Conservation (phyloP, 495 filamentous ascomycete genomes). For the Zalerion maritima region DNA sequence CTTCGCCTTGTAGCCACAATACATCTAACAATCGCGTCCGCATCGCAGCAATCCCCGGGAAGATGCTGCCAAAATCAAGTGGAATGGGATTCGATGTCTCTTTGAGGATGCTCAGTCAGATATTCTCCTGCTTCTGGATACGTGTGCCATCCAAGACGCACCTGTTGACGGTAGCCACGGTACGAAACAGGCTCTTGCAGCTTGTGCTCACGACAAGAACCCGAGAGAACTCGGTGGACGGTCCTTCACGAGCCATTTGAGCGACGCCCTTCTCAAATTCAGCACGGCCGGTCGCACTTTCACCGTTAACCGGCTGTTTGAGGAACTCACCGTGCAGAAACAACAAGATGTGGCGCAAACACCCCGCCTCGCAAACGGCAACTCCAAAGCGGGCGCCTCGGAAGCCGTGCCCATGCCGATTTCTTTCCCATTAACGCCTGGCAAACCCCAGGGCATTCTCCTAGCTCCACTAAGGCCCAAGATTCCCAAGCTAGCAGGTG, state of each 20-base stretch:
- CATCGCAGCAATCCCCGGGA: constrained; percentile 23
- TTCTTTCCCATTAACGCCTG: constrained; percentile 32
- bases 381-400: constrained; percentile 16
- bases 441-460: constrained; percentile 30
- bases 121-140: constrained; percentile 33
- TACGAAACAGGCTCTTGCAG: constrained; percentile 40
- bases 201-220: constrained; percentile 33
- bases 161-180: constrained; percentile 27
- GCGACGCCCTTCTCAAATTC: constrained; percentile 32
- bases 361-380: constrained; percentile 26
- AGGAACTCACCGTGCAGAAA: constrained; percentile 29
- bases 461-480: constrained; percentile 27
- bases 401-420: constrained; percentile 27
- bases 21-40: constrained; percentile 4
- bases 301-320: constrained; percentile 31
- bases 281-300: constrained; percentile 32
- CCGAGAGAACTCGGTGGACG: constrained; percentile 25
- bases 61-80: constrained; percentile 29
- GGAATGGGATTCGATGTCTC: constrained; percentile 33
- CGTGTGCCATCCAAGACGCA: constrained; percentile 28
- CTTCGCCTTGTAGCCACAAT: not conserved
- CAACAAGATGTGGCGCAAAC: constrained; percentile 28
- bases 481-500: constrained; percentile 17
- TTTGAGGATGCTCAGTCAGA: constrained; percentile 36
- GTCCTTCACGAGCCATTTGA: constrained; percentile 35